Conservation (phyloP, 805 yeast genomes). For the Hanseniaspora singularis region DNA sequence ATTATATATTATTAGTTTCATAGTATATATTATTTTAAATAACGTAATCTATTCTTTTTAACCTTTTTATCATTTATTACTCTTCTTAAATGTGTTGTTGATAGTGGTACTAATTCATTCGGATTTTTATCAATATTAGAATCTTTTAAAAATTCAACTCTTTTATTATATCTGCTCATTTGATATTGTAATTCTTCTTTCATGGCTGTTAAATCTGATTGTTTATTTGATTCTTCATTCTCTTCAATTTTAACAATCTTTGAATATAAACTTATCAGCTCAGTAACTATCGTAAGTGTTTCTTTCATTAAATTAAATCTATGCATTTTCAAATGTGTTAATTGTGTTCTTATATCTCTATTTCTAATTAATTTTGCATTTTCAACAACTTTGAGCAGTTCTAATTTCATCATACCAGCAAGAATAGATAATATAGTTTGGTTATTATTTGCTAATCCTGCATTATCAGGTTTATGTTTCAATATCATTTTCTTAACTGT, state of each 20-base stretch:
- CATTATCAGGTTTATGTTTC: conserved; percentile 8
- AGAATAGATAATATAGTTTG: conserved; percentile 11
- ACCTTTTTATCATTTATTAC: not conserved
- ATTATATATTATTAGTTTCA: conserved; percentile 5
- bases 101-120: not conserved
- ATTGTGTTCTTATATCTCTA: conserved; percentile 1
- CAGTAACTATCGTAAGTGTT: not conserved
- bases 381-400: conserved; percentile 9
- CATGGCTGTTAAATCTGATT: too few relatives aligned
- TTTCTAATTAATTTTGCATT: conserved; percentile 11
- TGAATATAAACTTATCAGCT: not conserved
- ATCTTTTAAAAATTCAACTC: not conserved
- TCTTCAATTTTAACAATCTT: not conserved
- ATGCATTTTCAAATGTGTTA: not conserved
- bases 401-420: conserved; percentile 14
- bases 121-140: conserved; percentile 8
- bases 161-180: conserved; percentile 5
- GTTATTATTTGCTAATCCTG: conserved; percentile 10
- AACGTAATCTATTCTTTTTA: conserved; percentile 4
- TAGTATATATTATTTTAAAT: not conserved
- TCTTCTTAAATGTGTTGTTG: conserved; percentile 10
- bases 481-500: conserved; percentile 12
- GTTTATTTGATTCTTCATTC: not conserved
- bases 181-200: conserved; percentile 1
- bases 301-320: conserved; percentile 6